Conservation (phyloP, 192 early-diverging fungal genomes). For the Coemansia sp. region DNA sequence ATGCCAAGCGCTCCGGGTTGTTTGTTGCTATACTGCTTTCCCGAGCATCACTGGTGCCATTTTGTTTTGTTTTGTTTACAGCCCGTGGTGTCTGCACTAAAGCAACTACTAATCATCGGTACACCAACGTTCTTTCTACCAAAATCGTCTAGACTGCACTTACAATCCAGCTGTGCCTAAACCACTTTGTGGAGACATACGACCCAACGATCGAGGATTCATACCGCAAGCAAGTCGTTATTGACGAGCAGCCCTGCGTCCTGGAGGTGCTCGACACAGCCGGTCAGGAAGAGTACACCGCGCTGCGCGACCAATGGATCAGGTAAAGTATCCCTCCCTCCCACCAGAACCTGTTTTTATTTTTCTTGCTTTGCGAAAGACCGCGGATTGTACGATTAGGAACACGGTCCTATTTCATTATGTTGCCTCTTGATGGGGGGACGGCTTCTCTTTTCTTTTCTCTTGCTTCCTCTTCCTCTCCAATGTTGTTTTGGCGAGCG, state of each 20-base stretch:
- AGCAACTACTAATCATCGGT: not conserved
- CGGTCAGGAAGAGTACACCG: slow-evolving; percentile 83
- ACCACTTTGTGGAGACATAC: slow-evolving; percentile 82
- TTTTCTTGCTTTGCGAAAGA: not conserved
- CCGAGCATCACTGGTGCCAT: too few relatives aligned
- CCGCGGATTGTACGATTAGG: not conserved
- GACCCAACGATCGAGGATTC: slow-evolving; percentile 99
- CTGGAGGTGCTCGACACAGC: slow-evolving; percentile 97
- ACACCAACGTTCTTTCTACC: not conserved
- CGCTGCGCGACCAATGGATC: slow-evolving; percentile 80
- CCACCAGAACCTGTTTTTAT: not conserved
- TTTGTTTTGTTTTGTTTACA: not conserved
- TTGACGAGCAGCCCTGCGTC: slow-evolving; percentile 96
- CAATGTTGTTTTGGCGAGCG: not conserved
- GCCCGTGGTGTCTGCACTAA: not conserved
- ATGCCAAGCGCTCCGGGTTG: too few relatives aligned
- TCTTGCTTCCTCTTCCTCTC: not conserved
- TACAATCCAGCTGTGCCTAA: slow-evolving; percentile 64
- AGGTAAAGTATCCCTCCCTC: slow-evolving; percentile 45
- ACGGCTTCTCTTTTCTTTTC: not conserved
- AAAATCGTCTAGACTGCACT: slow-evolving; percentile 58
- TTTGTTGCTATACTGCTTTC: too few relatives aligned
- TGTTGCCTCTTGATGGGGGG: not conserved
- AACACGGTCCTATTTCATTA: slow-evolving; percentile 6
- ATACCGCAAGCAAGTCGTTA: slow-evolving; percentile 95